A percentile compares a stretch with the other conserved stretches of the same genome.
phyloP scores from a whole-genome alignment of 2,329 filamentous ascomycete species.

The Epichloe hybrida region DNA sequence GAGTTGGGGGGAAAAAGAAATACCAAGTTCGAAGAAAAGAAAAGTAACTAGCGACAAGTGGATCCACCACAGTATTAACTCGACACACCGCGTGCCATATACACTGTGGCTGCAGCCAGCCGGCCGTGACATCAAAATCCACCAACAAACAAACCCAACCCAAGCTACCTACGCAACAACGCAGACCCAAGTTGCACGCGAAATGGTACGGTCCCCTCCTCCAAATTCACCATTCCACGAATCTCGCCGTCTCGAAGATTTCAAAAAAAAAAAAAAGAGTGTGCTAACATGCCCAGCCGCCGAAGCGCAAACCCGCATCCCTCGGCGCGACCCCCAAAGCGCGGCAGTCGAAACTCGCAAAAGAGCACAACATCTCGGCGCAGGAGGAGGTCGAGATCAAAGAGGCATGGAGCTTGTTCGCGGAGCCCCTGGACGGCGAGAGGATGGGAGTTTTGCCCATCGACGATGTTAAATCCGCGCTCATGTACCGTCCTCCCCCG shows the following conservation, averaged over 20 bases:
- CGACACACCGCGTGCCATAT: too few relatives aligned
- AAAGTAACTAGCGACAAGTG: neutral
- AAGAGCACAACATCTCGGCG: constrained; percentile 74
- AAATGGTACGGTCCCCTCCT: neutral
- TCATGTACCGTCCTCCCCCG: constrained; percentile 40
- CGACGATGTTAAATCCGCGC: constrained; percentile 54
- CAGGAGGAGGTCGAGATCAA: constrained; percentile 81
- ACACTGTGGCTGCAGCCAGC: neutral
- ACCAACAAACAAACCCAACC: too few relatives aligned
- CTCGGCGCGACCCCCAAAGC: constrained; percentile 19
- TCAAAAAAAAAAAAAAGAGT: neutral
- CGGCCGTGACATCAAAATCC: neutral
- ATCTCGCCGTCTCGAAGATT: neutral
- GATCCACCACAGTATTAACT: neutral
- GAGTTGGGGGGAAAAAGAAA: too few relatives aligned
- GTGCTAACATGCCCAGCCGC: constrained; percentile 24
- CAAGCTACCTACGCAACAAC: too few relatives aligned
- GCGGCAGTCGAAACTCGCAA: constrained; percentile 82
- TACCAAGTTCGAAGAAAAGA: too few relatives aligned
- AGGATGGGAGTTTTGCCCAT: constrained; percentile 58
- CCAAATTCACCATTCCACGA: neutral
- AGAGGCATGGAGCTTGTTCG: constrained; percentile 78
- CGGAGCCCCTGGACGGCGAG: constrained; percentile 55
- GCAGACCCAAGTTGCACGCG: neutral
- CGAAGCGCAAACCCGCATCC: constrained; percentile 34